Percentiles rank a stretch among this genome's conserved stretches.
Evolutionary conservation across 768 basidiomycete species (phyloP).

Genomic region (Tricholoma saponaceum): DNA sequence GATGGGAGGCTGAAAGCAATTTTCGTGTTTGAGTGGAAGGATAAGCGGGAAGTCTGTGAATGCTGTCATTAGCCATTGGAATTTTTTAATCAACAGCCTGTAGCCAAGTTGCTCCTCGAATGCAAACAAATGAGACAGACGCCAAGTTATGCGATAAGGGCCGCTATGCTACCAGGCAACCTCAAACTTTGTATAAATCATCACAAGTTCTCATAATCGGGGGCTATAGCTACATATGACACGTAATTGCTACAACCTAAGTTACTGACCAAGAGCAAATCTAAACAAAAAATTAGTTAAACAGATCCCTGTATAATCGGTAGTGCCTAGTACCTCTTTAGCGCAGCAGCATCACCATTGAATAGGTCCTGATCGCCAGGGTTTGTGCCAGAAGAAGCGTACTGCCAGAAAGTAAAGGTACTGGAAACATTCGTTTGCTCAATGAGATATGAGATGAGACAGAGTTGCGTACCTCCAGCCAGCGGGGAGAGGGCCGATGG

Average conservation of each 20-base stretch:
- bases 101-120: no score
- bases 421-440: conserved; percentile 16
- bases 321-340: conserved; percentile 30
- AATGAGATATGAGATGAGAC: neutral
- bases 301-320: neutral
- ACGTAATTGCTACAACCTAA: neutral
- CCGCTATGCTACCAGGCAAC: no score
- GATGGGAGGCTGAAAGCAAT: conserved; percentile 48
- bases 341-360: conserved; percentile 45
- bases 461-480: conserved; percentile 43
- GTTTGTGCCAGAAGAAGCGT: conserved; percentile 48
- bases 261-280: neutral
- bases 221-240: no score
- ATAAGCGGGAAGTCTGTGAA: conserved; percentile 37
- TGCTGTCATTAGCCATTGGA: neutral
- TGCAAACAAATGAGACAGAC: no score
- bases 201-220: neutral
- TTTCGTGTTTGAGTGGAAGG: conserved; percentile 49
- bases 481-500: conserved; percentile 51
- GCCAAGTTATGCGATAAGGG: no score
- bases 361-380: conserved; percentile 57
- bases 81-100: no score
- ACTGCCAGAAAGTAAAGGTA: conserved; percentile 58
- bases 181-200: no score
- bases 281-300: neutral